Conservation (phyloP, 1,284 basidiomycete genomes). For the Papiliotrema flavescens region DNA sequence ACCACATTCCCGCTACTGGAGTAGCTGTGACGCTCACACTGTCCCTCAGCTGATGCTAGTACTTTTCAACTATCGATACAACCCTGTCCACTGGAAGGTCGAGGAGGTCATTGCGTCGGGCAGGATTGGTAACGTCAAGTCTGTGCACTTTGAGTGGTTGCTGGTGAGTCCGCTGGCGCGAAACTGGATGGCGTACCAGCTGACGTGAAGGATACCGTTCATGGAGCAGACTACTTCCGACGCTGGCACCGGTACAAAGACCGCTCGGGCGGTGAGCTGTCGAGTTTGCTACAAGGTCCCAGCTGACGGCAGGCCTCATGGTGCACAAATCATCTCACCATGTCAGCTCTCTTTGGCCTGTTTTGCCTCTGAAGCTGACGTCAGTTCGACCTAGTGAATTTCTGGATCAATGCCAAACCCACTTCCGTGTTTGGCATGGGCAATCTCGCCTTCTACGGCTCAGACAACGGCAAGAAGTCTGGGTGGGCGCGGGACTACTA, state of each 20-base stretch:
- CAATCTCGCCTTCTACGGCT: constrained; percentile 55
- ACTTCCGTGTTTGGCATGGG: constrained; percentile 57
- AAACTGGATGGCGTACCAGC: not conserved
- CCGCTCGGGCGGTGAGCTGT: constrained; percentile 51
- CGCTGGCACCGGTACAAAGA: constrained; percentile 58
- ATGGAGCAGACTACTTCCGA: constrained; percentile 59
- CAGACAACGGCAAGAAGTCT: constrained; percentile 53
- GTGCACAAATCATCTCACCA: constrained; percentile 59
- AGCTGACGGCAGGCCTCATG: constrained; percentile 43
- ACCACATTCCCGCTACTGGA: not conserved
- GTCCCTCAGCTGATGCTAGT: constrained; percentile 18
- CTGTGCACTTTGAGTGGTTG: constrained; percentile 59
- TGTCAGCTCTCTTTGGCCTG: constrained; percentile 15
- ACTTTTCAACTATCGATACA: constrained; percentile 53
- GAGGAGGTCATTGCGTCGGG: constrained; percentile 55
- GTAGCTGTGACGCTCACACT: not conserved
- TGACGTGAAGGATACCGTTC: constrained; percentile 47
- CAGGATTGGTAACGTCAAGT: constrained; percentile 56
- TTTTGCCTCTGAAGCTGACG: not conserved
- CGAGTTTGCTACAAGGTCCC: not conserved
- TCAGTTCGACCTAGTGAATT: constrained; percentile 52
- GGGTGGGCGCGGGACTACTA: constrained; percentile 56
- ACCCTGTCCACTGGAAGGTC: constrained; percentile 58
- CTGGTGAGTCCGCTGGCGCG: constrained; percentile 32
- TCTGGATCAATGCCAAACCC: constrained; percentile 57